These are phyloP conservation scores for Sarocladium kiliense DNA, from an alignment of 2,329 filamentous ascomycete genomes.

Conservation along the genomic window DNA sequence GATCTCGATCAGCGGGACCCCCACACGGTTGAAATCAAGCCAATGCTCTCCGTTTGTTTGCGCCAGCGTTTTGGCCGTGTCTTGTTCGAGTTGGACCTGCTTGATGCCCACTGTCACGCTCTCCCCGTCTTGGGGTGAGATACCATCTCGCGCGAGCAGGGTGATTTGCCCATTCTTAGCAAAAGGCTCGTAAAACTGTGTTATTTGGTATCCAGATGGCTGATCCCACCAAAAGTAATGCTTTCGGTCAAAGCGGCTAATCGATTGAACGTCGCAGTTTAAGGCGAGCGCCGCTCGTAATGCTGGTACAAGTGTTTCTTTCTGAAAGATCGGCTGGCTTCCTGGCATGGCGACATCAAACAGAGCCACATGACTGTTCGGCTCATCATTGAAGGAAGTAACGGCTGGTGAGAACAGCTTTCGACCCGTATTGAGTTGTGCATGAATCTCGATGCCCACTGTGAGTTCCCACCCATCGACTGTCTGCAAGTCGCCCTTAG, in stretches of 20 bases:
- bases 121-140: constrained; percentile 67
- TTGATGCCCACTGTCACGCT: constrained; percentile 75
- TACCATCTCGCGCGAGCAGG: constrained; percentile 70
- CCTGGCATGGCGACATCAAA: constrained; percentile 91
- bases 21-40: constrained; percentile 91
- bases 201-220: constrained; percentile 94
- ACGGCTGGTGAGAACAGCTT: constrained; percentile 83
- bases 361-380: constrained; percentile 81
- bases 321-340: constrained; percentile 81
- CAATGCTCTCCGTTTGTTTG: constrained; percentile 69
- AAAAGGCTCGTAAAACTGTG: constrained; percentile 81
- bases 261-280: constrained; percentile 68
- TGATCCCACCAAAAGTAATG: constrained; percentile 99
- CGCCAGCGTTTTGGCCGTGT: constrained; percentile 89
- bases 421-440: constrained; percentile 80
- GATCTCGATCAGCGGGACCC: constrained; percentile 87
- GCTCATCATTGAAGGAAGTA: constrained; percentile 59
- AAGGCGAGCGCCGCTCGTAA: constrained; percentile 82
- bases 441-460: constrained; percentile 95
- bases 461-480: constrained; percentile 82
- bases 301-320: constrained; percentile 79
- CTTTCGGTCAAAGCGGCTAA: constrained; percentile 88
- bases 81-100: constrained; percentile 95
- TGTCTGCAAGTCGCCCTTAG: constrained; percentile 41
- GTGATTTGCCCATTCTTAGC: constrained; percentile 67